Evolutionary conservation across 2,329 filamentous ascomycete species (phyloP), one percentile per base, ranked within the genome.

Genomic region (Apiospora phragmitis): DNA sequence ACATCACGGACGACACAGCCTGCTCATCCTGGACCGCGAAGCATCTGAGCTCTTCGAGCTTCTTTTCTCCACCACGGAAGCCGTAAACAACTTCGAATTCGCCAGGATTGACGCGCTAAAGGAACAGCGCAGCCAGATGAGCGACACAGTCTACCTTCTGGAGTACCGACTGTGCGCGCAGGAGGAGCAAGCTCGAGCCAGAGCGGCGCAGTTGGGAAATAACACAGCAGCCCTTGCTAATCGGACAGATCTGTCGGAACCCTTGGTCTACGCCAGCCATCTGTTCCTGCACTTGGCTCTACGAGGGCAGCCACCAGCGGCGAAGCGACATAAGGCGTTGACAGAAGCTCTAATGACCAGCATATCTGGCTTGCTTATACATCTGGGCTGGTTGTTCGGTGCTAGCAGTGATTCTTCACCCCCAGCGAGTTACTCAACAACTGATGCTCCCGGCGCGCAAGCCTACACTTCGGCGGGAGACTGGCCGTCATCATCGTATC

Each of bases 81-180:
- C 78, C 45, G 75, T 80, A 21, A 77, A 77, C 66, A 72, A 73
- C 41, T 81, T 80, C 69, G 78, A 80, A 72, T 80, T 79, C 68
- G 74, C 69, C 26, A 77, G 77, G 69, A 68, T 80, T 41, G 75
- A 76, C 43, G 74, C 72, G 35, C 76, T 79, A 69, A 77, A 75
- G 9, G 72, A 70, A 3, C 74, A 80, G 26, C 72, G 78, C 59
- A 70, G 77, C n/a, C 76, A 77, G 51, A 74, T 79, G 49, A 79
- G 78, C 72, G 76, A 80, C 68, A 78, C 77, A 9, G 77, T 80
- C 32, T 80, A 80, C 67, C 69, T 79, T 68, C 69, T 77, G 8
- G 78, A 80, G 70, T 79, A 76, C 74, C 75, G 75, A 26, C 75
- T 80, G 35, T 80, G 79, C 62, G 74, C 77, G 11, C 68, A 79